Evolutionary conservation across 129 eudicot genomes (phyloP).

Genomic region (Artemisia argyi): DNA sequence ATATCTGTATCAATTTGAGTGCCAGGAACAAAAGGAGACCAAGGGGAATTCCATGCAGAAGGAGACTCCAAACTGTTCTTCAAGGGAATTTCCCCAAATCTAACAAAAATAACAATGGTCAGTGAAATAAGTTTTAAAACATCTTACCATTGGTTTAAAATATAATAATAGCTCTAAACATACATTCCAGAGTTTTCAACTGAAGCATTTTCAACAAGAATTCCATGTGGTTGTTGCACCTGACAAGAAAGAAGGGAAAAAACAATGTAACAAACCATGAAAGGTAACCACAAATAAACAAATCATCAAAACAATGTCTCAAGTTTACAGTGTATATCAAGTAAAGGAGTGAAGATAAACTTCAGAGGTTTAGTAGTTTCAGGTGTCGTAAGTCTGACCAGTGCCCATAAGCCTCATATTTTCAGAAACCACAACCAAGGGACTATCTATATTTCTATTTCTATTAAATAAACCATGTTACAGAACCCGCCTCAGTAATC

Average conservation of each 20-base stretch:
- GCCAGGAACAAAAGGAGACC: constrained; percentile 65
- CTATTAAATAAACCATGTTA: too few species aligned
- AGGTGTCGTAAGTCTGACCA: too few species aligned
- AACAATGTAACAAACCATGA: too few species aligned
- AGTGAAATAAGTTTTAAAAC: background rate
- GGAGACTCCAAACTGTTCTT: constrained; percentile 77
- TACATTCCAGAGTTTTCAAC: constrained; percentile 58
- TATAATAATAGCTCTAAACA: constrained; percentile 1
- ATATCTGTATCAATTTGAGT: constrained; percentile 77
- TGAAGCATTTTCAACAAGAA: constrained; percentile 46
- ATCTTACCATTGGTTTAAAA: background rate
- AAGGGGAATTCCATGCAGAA: constrained; percentile 89
- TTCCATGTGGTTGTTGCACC: constrained; percentile 36
- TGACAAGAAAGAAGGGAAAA: background rate
- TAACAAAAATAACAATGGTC: constrained; percentile 19
- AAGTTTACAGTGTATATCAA: too few species aligned
- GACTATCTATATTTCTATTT: background rate
- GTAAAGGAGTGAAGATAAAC: too few species aligned
- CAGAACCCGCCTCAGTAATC: too few species aligned
- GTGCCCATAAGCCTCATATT: too few species aligned
- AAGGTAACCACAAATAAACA: too few species aligned
- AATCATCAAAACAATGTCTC: too few species aligned
- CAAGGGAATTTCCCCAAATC: constrained; percentile 68
- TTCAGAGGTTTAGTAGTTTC: too few species aligned
- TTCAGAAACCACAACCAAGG: background rate